Conservation (phyloP, 192 early-diverging fungal genomes). For the Backusella parvicylindrica region DNA sequence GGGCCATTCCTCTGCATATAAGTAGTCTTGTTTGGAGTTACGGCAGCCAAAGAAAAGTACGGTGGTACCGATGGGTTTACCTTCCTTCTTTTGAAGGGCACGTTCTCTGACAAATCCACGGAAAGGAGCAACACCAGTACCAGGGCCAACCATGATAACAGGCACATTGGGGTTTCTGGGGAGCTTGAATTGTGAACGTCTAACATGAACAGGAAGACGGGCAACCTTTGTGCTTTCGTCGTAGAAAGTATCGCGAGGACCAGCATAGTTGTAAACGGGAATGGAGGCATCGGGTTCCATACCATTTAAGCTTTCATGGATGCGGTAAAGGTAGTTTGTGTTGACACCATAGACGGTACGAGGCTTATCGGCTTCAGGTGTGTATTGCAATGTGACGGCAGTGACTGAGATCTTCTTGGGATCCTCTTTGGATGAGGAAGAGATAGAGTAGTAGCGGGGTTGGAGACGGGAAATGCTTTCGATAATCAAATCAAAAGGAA, state of each 20-base stretch:
- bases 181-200: constrained; percentile 86
- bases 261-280: constrained; percentile 30
- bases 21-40: constrained; percentile 77
- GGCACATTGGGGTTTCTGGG: constrained; percentile 78
- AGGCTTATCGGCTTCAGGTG: constrained; percentile 40
- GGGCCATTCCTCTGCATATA: constrained; percentile 85
- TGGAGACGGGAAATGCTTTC: constrained; percentile 80
- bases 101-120: constrained; percentile 94
- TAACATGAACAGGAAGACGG: constrained; percentile 83
- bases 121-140: constrained; percentile 98
- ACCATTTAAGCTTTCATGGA: constrained; percentile 48
- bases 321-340: constrained; percentile 83
- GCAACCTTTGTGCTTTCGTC: constrained; percentile 17
- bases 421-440: constrained; percentile 78
- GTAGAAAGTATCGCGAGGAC: constrained; percentile 40
- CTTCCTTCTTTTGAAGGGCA: constrained; percentile 55
- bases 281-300: constrained; percentile 32
- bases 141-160: constrained; percentile 98
- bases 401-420: constrained; percentile 82
- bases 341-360: constrained; percentile 76
- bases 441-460: constrained; percentile 95
- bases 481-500: constrained; percentile 82
- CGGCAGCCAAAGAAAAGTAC: constrained; percentile 96
- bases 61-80: constrained; percentile 73
- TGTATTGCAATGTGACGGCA: constrained; percentile 85